Evolutionary conservation across 768 basidiomycete genomes (phyloP), one percentile per base, ranked within the genome.

Genomic region (Gymnopilus junonius): DNA sequence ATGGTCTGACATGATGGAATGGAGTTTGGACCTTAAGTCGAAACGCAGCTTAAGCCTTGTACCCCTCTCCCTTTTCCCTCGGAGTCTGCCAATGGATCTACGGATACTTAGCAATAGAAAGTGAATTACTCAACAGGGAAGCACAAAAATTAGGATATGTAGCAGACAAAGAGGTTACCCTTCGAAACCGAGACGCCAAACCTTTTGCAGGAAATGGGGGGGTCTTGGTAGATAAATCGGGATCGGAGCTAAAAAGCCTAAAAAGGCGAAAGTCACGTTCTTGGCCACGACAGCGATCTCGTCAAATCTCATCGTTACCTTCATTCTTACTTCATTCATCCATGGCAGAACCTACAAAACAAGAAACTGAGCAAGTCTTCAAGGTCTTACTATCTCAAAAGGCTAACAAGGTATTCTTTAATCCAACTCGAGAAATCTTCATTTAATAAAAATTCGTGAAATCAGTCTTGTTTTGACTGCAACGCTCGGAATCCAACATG

Each of bases 401-500:
- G 71, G 93, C 87, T 8, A 98, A 98, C 80, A 94, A 91, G 80
- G 93, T 90, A 62, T 17, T 76, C 61, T 5, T 32, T 12, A n/a
- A 53, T 45, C 23, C 20, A 14, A 29, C 37, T 39, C 17, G 5
- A 17, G 3, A 45, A 35, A 40, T 40, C 31, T 32, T 32, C 35
- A 32, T 50, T 34, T 57, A 32, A 56, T 23, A 56, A 57, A 35
- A 27, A 27, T 29, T 37, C 23, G 14, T 35, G 11, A 42, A 25
- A 39, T 32, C 57, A 81, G 80, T 72, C 79, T 73, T 99, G 97
- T 79, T 97, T 97, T 70, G 97, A 99, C 75, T 98, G 97, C 75
- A 85, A 86, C 70, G 95, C 96, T 50, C 90, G 95, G 70, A 97
- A 97, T 78, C 97, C 97, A 48, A 97, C 95, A 32, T 99, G 97